A percentile compares a stretch with the other conserved stretches of the same genome.
These are phyloP conservation scores for Cokeromyces recurvatus DNA, from an alignment of 371 early-diverging fungal genomes.

Conservation along the genomic window DNA sequence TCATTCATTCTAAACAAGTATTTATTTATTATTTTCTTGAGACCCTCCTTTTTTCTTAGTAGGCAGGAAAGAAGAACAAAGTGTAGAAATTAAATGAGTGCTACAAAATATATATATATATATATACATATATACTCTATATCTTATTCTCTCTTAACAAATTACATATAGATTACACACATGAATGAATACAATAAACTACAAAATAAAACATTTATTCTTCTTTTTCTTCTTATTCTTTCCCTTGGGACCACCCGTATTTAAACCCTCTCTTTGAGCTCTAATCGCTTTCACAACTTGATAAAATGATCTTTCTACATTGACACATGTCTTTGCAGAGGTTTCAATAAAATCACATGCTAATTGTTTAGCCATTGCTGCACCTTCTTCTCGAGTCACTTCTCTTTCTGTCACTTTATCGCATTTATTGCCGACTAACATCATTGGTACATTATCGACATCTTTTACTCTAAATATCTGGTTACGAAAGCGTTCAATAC, in stretches of 20 bases:
- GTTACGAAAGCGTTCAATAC: constrained; percentile 71
- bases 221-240: constrained; percentile 34
- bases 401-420: constrained; percentile 76
- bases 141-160: too few relatives aligned
- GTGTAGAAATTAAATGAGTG: too few relatives aligned
- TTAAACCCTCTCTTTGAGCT: constrained; percentile 37
- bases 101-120: too few relatives aligned
- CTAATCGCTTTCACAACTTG: constrained; percentile 56
- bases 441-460: constrained; percentile 73
- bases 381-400: constrained; percentile 73
- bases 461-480: constrained; percentile 85
- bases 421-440: constrained; percentile 91
- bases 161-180: too few relatives aligned
- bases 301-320: constrained; percentile 71
- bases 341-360: constrained; percentile 76
- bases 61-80: too few relatives aligned
- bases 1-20: too few relatives aligned
- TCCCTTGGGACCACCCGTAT: constrained; percentile 20
- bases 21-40: too few relatives aligned
- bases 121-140: too few relatives aligned
- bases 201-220: constrained; percentile 33
- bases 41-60: too few relatives aligned
- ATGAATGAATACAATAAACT: too few relatives aligned
- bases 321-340: constrained; percentile 77
- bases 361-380: constrained; percentile 62